Evolutionary conservation across 805 yeast species (phyloP).

Genomic region (Clavispora fructus): DNA sequence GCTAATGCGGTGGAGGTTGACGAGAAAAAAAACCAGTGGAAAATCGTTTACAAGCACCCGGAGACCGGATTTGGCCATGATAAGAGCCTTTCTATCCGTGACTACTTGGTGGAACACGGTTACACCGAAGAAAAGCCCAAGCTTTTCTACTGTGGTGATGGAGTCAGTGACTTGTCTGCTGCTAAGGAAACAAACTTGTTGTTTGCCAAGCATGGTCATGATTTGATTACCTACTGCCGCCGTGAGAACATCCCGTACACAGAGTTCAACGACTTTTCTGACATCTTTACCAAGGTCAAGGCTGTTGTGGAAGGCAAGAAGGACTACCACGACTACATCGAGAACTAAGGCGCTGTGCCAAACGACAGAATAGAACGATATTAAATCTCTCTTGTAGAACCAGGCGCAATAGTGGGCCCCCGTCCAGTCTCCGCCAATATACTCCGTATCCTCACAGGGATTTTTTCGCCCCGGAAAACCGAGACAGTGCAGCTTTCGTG

Average conservation of each 20-base stretch:
- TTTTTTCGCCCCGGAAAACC: too few species aligned
- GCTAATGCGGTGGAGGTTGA: constrained; percentile 66
- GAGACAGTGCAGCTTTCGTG: too few species aligned
- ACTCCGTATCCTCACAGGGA: too few species aligned
- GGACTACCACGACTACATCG: constrained; percentile 13
- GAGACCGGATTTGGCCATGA: constrained; percentile 92
- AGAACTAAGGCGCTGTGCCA: constrained; percentile 5
- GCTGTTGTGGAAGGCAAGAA: constrained; percentile 38
- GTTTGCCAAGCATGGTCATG: constrained; percentile 91
- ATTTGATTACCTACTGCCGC: constrained; percentile 78
- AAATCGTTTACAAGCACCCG: constrained; percentile 73
- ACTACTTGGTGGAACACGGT: constrained; percentile 30
- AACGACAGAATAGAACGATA: too few species aligned
- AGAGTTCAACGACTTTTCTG: constrained; percentile 72
- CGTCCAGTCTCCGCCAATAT: too few species aligned
- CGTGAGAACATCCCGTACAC: constrained; percentile 77
- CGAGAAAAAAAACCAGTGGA: constrained; percentile 62
- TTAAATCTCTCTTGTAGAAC: too few species aligned
- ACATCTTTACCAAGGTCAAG: constrained; percentile 61
- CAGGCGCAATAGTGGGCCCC: too few species aligned
- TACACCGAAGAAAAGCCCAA: constrained; percentile 42
- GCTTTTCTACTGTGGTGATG: constrained; percentile 94
- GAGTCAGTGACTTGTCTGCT: constrained; percentile 91
- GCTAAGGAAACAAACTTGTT: constrained; percentile 91
- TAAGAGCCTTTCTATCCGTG: constrained; percentile 74